Conservation (phyloP, 768 basidiomycete genomes). For the Pulveroboletus sp. region DNA sequence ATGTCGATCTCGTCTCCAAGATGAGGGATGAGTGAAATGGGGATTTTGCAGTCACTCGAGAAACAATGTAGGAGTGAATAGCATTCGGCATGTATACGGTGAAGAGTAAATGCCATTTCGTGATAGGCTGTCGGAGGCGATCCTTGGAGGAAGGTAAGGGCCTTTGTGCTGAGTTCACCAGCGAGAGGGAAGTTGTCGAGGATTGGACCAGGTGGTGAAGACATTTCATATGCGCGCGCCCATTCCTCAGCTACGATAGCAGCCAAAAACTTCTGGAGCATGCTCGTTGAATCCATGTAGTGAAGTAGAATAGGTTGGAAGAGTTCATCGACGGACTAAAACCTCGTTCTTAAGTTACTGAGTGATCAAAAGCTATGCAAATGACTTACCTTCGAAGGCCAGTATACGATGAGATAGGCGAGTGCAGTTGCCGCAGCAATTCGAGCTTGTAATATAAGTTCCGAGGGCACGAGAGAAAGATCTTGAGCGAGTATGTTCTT, state of each 20-base stretch:
- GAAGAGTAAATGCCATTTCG: conserved; percentile 82
- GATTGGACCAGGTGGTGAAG: conserved; percentile 36
- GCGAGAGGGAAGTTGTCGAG: conserved; percentile 57
- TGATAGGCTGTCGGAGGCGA: conserved; percentile 76
- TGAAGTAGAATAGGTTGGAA: conserved; percentile 74
- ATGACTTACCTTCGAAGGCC: conserved; percentile 53
- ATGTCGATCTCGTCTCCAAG: conserved; percentile 77
- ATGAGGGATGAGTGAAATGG: conserved; percentile 70
- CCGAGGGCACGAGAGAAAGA: conserved; percentile 70
- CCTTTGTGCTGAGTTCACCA: conserved; percentile 60
- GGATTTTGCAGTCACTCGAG: conserved; percentile 80
- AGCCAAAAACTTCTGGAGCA: conserved; percentile 85
- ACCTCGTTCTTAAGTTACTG: neutral
- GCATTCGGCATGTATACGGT: conserved; percentile 77
- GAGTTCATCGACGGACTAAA: conserved; percentile 50
- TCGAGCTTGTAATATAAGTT: conserved; percentile 74
- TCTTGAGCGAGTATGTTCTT: conserved; percentile 94
- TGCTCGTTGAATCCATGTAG: conserved; percentile 83
- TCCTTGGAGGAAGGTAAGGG: conserved; percentile 69
- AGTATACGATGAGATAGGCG: conserved; percentile 61
- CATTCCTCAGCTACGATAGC: conserved; percentile 89
- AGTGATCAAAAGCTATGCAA: neutral
- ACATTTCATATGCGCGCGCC: conserved; percentile 56
- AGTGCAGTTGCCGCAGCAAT: conserved; percentile 75
- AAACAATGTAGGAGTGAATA: conserved; percentile 78